Evolutionary conservation across 1,139 yeast genomes (phyloP), one percentile per base, ranked within the genome.

Genomic region (Nakaseomyces delphensis): DNA sequence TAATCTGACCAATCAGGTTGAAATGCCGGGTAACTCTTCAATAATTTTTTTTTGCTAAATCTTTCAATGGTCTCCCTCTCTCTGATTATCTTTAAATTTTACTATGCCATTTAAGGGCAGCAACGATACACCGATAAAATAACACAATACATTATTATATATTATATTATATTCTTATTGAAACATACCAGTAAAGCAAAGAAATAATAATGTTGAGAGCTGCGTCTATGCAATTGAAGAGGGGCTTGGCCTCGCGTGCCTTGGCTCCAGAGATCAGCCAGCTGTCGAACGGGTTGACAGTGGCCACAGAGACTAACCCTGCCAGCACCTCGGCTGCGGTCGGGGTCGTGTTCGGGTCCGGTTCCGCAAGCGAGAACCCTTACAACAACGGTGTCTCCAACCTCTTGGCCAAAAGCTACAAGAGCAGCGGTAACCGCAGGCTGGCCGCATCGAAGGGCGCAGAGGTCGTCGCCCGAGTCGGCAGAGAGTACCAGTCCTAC

Each of bases 381-480:
- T 81, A 77, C 74, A 79, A 78, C 69, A 82, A 83, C 54, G 94
- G 94, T 74, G 75, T 80, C 44, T 73, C 89, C 43, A 76, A 83
- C 48, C 68, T 83, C 57, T 69, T 79, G 53, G 66, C 82, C 62
- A 67, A 71, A 51, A 63, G 74, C 31, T 69, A 80, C 60, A 59
- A 62, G 30, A 65, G 68, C 27, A 58, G 58, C 46, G 52, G 53
- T 35, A 41, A 43, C 30, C 44, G 47, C 6, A 54, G 63, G 35
- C 62, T 66, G 18, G 69, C 69, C 30, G 56, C 59, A 32, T 47
- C 66, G 47, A 57, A 66, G 43, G 82, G 82, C 44, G 68, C 75
- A 30, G 58, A 69, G 44, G 62, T 77, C 48, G 57, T 71, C 31
- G 55, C 76, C 38, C 59, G 64, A 45, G 73, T 69, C 55, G 63